Evolutionary conservation across 2,329 filamentous ascomycete genomes (phyloP).

Genomic region (Ophiostoma australiae): DNA sequence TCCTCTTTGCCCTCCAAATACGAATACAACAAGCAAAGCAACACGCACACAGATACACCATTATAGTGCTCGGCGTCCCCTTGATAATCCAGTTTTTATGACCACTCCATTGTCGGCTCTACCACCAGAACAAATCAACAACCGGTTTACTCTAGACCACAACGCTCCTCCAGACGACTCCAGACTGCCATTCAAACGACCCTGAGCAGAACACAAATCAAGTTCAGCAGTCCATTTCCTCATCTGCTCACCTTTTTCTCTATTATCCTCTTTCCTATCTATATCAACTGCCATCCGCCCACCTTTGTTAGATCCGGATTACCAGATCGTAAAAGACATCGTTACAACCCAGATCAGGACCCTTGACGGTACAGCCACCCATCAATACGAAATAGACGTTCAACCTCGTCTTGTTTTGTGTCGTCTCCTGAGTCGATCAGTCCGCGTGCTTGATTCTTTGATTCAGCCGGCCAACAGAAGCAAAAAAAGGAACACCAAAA

Average conservation of each 20-base stretch:
- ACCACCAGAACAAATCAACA: background rate
- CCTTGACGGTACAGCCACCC: slow-evolving; percentile 7
- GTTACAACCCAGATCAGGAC: background rate
- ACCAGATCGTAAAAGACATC: background rate
- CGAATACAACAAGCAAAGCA: background rate
- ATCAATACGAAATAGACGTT: background rate
- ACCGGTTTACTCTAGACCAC: background rate
- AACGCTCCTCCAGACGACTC: background rate
- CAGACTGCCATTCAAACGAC: slow-evolving; percentile 1
- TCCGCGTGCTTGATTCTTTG: background rate
- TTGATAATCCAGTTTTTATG: background rate
- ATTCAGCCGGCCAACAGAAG: background rate
- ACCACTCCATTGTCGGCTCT: background rate
- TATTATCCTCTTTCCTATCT: background rate
- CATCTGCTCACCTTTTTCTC: too few relatives aligned
- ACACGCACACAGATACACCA: background rate
- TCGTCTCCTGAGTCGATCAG: background rate
- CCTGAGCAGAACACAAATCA: background rate
- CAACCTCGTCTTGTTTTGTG: background rate
- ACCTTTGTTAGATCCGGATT: background rate
- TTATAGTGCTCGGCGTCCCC: slow-evolving; percentile 1
- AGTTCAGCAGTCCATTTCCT: background rate
- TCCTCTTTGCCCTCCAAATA: background rate
- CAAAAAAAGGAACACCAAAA: background rate
- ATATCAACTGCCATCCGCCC: slow-evolving; percentile 5